Conservation (phyloP, 2,329 filamentous ascomycete species). For the Phialophora tarda region DNA sequence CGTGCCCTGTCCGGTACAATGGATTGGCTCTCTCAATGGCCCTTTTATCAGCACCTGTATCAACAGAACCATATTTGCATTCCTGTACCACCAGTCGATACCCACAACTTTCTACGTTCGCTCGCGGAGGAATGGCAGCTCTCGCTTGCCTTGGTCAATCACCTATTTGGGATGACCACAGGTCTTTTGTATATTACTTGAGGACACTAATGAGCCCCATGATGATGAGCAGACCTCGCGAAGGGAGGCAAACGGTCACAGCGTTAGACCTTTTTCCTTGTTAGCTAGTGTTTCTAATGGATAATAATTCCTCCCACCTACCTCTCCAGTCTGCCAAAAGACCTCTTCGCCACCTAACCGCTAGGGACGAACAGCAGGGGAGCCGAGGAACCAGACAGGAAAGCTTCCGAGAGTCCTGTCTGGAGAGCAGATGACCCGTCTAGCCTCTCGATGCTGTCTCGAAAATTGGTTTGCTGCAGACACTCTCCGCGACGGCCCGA, state of each 20-base stretch:
- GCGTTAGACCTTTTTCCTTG: conserved; percentile 12
- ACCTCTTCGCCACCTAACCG: not conserved
- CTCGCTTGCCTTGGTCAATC: conserved; percentile 18
- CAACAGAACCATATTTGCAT: conserved; percentile 21
- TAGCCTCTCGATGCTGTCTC: not conserved
- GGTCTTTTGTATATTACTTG: conserved; percentile 31
- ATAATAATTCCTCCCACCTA: conserved; percentile 16
- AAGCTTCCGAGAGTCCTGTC: not conserved
- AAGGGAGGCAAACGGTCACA: conserved; percentile 11
- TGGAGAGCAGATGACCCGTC: not conserved
- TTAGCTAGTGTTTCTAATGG: conserved; percentile 24
- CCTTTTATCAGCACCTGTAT: conserved; percentile 25
- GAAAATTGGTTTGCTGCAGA: not conserved
- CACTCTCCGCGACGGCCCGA: not conserved
- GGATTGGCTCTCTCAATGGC: conserved; percentile 5
- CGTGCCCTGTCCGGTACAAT: not conserved
- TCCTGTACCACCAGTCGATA: conserved; percentile 34
- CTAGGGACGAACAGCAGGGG: not conserved
- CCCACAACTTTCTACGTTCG: conserved; percentile 27
- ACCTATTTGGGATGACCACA: not conserved
- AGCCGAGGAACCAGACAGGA: not conserved
- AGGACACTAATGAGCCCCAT: conserved; percentile 31
- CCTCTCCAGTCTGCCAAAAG: not conserved
- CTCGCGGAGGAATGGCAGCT: conserved; percentile 28
- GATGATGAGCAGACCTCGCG: conserved; percentile 27